Evolutionary conservation across 768 basidiomycete genomes (phyloP).

Genomic region (Lentinula sp.): DNA sequence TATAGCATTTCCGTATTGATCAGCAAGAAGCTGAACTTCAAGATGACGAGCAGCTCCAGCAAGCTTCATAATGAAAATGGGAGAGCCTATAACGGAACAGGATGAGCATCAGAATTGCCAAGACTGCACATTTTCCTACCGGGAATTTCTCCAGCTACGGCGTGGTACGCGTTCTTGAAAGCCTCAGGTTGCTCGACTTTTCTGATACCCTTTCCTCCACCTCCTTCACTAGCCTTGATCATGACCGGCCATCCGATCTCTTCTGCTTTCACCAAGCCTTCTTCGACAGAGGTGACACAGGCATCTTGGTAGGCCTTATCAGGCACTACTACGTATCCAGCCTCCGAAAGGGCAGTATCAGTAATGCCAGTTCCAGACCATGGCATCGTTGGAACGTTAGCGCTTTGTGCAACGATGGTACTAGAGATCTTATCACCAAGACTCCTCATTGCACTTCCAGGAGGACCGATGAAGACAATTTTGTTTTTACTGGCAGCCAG

Average conservation of each 20-base stretch:
- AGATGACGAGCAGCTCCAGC: conserved; percentile 96
- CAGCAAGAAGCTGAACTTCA: conserved; percentile 96
- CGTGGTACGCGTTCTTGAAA: conserved; percentile 93
- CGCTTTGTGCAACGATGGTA: conserved; percentile 97
- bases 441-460: conserved; percentile 98
- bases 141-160: conserved; percentile 94
- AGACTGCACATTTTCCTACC: conserved; percentile 43
- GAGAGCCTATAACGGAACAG: conserved; percentile 58
- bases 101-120: conserved; percentile 2
- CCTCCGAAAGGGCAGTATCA: conserved; percentile 76
- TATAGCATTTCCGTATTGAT: conserved; percentile 99
- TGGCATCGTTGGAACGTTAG: conserved; percentile 95
- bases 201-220: conserved; percentile 97
- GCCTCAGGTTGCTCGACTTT: conserved; percentile 83
- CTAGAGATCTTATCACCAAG: conserved; percentile 99
- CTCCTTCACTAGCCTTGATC: conserved; percentile 99
- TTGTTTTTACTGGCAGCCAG: conserved; percentile 89
- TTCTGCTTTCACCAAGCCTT: conserved; percentile 79
- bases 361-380: conserved; percentile 97
- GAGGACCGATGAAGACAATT: conserved; percentile 98
- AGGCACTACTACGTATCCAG: conserved; percentile 91
- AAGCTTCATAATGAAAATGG: conserved; percentile 99
- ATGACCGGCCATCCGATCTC: conserved; percentile 95
- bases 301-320: conserved; percentile 85
- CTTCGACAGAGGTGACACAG: conserved; percentile 83